phyloP scores from a whole-genome alignment of 352 stramenopile genomes.

The Pythium folliculosum region DNA sequence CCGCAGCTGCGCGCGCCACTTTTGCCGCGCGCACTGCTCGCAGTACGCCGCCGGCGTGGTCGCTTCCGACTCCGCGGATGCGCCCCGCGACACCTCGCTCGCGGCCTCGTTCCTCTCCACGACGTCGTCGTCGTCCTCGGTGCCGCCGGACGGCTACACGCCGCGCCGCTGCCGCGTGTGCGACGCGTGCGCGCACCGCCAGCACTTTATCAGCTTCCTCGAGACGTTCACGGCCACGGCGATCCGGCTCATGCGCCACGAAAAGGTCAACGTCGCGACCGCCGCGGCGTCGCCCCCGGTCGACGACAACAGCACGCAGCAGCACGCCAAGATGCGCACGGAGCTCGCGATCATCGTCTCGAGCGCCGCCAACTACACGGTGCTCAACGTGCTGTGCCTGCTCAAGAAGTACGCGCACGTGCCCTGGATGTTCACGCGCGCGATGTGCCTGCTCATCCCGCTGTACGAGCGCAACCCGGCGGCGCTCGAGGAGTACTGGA shows the following conservation, averaged over 20 bases:
- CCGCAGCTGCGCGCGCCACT: conserved; percentile 28
- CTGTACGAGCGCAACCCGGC: conserved; percentile 31
- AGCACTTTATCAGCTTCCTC: conserved; percentile 39
- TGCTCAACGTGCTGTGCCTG: conserved; percentile 39
- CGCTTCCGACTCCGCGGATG: too few species aligned
- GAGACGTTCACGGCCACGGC: conserved; percentile 28
- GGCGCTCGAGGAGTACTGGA: conserved; percentile 33
- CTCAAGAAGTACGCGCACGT: conserved; percentile 35
- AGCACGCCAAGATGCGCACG: conserved; percentile 17
- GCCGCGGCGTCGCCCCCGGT: not conserved
- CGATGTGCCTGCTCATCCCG: conserved; percentile 37
- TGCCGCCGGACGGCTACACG: not conserved
- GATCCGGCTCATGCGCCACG: conserved; percentile 15
- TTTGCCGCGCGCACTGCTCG: conserved; percentile 38
- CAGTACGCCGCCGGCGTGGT: conserved; percentile 19
- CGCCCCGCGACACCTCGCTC: not conserved
- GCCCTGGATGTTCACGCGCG: conserved; percentile 34
- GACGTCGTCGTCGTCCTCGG: conserved; percentile 5
- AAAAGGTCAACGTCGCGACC: conserved; percentile 26
- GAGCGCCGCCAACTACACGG: conserved; percentile 29
- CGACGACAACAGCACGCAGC: not conserved
- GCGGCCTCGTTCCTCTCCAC: not conserved
- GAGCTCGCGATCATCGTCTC: conserved; percentile 34
- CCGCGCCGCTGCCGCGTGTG: conserved; percentile 23
- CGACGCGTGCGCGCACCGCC: conserved; percentile 30